Percentiles rank a stretch among this genome's conserved stretches.
These are phyloP conservation scores for Trichophyton simii DNA, from an alignment of 2,329 filamentous ascomycete species.

Conservation along the genomic window DNA sequence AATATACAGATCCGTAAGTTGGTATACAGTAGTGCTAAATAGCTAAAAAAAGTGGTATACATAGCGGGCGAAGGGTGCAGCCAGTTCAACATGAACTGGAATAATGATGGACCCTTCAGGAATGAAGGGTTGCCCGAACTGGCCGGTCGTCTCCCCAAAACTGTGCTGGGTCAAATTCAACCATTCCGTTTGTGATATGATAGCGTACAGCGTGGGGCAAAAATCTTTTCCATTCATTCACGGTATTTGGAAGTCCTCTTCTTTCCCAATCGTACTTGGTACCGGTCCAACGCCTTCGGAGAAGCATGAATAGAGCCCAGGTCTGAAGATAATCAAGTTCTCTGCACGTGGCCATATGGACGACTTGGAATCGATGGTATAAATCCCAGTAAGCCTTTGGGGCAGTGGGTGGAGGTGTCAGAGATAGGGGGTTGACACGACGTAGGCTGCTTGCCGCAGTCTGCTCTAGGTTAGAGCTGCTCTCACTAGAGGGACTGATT, in stretches of 20 bases:
- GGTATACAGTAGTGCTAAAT: neutral
- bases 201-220: slow-evolving; percentile 30
- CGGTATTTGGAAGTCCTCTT: slow-evolving; percentile 30
- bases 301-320: slow-evolving; percentile 13
- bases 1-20: neutral
- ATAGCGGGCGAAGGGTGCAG: neutral
- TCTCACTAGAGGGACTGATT: neutral
- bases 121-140: neutral
- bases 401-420: neutral
- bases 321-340: slow-evolving; percentile 12
- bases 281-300: slow-evolving; percentile 11
- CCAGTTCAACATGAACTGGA: neutral
- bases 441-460: neutral
- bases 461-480: too few species aligned
- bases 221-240: slow-evolving; percentile 40
- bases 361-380: slow-evolving; percentile 7
- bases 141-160: slow-evolving; percentile 11
- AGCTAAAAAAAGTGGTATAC: neutral
- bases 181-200: slow-evolving; percentile 26
- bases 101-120: neutral
- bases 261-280: slow-evolving; percentile 21
- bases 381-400: slow-evolving; percentile 10
- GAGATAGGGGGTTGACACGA: neutral
- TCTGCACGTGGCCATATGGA: slow-evolving; percentile 8
- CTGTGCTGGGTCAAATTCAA: slow-evolving; percentile 26